Evolutionary conservation across 192 early-diverging fungal genomes (phyloP), one percentile per base, ranked within the genome.

Genomic region (Rhizophlyctis rosea): DNA sequence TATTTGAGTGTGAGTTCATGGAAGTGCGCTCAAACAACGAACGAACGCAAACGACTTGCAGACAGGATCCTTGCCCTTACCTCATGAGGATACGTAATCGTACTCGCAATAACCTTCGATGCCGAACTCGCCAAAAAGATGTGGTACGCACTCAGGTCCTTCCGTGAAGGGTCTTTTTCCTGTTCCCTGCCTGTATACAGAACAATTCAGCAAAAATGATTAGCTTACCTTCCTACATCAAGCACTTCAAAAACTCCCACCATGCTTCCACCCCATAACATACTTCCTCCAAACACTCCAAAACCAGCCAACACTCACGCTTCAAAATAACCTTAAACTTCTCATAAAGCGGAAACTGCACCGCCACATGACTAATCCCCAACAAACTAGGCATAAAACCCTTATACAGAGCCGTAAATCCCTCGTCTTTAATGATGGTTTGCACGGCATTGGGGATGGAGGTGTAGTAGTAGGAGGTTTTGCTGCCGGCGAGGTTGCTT

Each of bases 311-410:
- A 3, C 34, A 56, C 62, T 21, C 50, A 72, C 69, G 33, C 64
- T 34, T 27, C 31, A 76, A 36, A 2, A 62, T 44, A 0, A 73
- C 31, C 72, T 95, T 96, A 34, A 98, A 70, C 57, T 85, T 79
- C 76, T 98, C 96, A 75, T 98, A 98, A 34, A 98, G 76, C 32
- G 96, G 96, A 65, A 98, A 98, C 74, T 95, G 93, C 29, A 98
- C 80, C 3, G 90, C 91, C 1, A 94, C 93, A 71, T 98, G 96
- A 31, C 81, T 87, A 32, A 95, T 89, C 34, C 96, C 96, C 71
- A 98, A 77, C 57, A 98, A 72, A n/a, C 88, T 89, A 34, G 91
- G 88, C 21, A 90, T 89, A 27, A 98, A 74, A 27, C 95, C 95
- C 73, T 93, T 94, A 71, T 98, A 98, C 59, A 94, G 89, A 47